A percentile compares a stretch with the other conserved stretches of the same genome.
Conservation (phyloP, 768 basidiomycete species). For the Lentinus brumalis region DNA sequence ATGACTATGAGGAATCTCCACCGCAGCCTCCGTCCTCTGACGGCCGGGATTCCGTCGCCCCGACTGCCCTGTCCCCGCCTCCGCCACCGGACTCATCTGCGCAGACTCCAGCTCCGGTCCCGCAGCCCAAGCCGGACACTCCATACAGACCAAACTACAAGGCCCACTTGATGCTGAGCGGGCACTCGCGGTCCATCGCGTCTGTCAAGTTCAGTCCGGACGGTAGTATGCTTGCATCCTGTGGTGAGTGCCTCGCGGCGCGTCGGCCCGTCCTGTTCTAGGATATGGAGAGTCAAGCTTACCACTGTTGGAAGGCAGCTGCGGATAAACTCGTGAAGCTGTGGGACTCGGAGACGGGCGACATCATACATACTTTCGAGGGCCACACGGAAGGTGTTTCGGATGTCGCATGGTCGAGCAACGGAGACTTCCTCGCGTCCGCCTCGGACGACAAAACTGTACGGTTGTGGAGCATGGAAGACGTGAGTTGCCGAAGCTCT, state of each 20-base stretch:
- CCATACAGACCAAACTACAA: conserved; percentile 41
- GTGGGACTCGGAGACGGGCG: conserved; percentile 75
- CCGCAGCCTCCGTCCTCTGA: neutral
- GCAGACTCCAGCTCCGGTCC: conserved; percentile 11
- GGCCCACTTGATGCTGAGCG: conserved; percentile 65
- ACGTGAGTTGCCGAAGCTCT: conserved; percentile 40
- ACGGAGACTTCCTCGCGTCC: conserved; percentile 82
- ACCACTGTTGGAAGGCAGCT: conserved; percentile 55
- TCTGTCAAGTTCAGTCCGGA: conserved; percentile 89
- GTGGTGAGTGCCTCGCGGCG: conserved; percentile 42
- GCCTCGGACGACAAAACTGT: conserved; percentile 94
- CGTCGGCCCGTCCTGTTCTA: neutral
- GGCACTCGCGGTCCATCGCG: conserved; percentile 83
- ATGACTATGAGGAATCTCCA: neutral
- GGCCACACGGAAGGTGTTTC: conserved; percentile 86
- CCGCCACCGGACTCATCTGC: conserved; percentile 10
- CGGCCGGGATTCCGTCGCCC: neutral
- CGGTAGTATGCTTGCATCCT: conserved; percentile 79
- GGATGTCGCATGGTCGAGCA: conserved; percentile 86
- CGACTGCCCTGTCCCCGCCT: conserved; percentile 15
- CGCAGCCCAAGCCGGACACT: conserved; percentile 4
- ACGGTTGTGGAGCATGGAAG: conserved; percentile 79
- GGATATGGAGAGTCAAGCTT: neutral
- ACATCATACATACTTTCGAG: conserved; percentile 69
- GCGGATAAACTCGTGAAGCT: conserved; percentile 83